Conservation (phyloP, 2,329 filamentous ascomycete species). For the Myriangium duriaei region DNA sequence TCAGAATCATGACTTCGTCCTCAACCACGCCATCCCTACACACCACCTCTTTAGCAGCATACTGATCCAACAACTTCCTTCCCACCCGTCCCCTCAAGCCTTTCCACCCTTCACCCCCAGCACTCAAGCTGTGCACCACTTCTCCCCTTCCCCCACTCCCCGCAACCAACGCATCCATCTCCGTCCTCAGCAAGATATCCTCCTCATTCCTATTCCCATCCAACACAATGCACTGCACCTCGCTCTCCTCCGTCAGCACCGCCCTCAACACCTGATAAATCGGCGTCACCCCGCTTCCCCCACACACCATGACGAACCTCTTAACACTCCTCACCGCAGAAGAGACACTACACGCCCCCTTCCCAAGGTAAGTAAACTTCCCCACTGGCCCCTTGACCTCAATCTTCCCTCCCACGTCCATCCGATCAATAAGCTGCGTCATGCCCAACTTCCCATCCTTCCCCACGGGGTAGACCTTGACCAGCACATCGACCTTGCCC, state of each 20-base stretch:
- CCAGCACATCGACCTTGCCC: slow-evolving; percentile 59
- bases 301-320: slow-evolving; percentile 76
- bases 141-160: slow-evolving; percentile 46
- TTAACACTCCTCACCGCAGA: slow-evolving; percentile 45
- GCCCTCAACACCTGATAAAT: slow-evolving; percentile 73
- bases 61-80: slow-evolving; percentile 46
- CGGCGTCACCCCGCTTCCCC: slow-evolving; percentile 82
- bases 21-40: slow-evolving; percentile 22
- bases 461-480: slow-evolving; percentile 68
- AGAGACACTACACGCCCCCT: slow-evolving; percentile 50
- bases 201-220: slow-evolving; percentile 65
- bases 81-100: slow-evolving; percentile 58
- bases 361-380: slow-evolving; percentile 66
- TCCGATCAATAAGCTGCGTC: slow-evolving; percentile 58
- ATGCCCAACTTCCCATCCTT: slow-evolving; percentile 71
- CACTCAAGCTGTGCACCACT: slow-evolving; percentile 57
- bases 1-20: slow-evolving; percentile 49
- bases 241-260: slow-evolving; percentile 54
- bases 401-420: slow-evolving; percentile 59
- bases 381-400: slow-evolving; percentile 85
- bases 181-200: slow-evolving; percentile 68
- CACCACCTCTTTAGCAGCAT: slow-evolving; percentile 30
- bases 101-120: slow-evolving; percentile 51
- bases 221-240: slow-evolving; percentile 58
- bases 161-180: slow-evolving; percentile 53